These are phyloP conservation scores for Suillus discolor DNA, from an alignment of 768 basidiomycete species.

Conservation along the genomic window DNA sequence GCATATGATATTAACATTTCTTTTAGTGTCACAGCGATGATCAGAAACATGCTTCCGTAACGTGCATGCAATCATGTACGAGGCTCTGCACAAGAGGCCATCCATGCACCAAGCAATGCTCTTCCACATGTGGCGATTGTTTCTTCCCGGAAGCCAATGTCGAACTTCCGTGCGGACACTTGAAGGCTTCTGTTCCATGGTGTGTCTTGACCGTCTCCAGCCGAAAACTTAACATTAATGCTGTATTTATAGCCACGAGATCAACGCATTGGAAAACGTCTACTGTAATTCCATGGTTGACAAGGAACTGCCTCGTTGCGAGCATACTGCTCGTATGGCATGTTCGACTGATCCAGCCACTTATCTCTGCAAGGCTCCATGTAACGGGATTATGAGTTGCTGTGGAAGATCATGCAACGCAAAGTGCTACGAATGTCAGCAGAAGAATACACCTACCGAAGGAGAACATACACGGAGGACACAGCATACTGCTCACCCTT, in stretches of 20 bases:
- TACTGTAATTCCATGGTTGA: constrained; percentile 44
- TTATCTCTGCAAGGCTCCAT: constrained; percentile 43
- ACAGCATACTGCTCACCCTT: constrained; percentile 48
- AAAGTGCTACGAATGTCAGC: constrained; percentile 52
- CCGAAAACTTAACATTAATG: neutral
- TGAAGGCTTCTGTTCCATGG: constrained; percentile 48
- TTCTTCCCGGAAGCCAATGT: constrained; percentile 47
- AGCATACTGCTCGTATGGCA: constrained; percentile 49
- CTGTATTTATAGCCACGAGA: constrained; percentile 39
- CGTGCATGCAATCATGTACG: constrained; percentile 51
- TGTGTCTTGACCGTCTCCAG: constrained; percentile 25
- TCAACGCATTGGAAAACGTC: constrained; percentile 47
- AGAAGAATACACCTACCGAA: constrained; percentile 7
- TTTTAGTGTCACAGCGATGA: constrained; percentile 64
- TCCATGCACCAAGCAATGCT: constrained; percentile 58
- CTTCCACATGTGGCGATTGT: constrained; percentile 55
- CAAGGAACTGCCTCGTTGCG: constrained; percentile 53
- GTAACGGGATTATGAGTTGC: constrained; percentile 50
- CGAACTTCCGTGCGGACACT: constrained; percentile 61
- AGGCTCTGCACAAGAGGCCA: constrained; percentile 57
- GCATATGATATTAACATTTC: neutral
- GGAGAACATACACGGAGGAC: constrained; percentile 19
- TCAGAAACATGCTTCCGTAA: constrained; percentile 48
- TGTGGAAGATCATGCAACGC: constrained; percentile 54
- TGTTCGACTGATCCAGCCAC: constrained; percentile 48